Base-by-base conservation (phyloP, 2,329 filamentous ascomycete genomes). In the Cladosporium sp. region DNA sequence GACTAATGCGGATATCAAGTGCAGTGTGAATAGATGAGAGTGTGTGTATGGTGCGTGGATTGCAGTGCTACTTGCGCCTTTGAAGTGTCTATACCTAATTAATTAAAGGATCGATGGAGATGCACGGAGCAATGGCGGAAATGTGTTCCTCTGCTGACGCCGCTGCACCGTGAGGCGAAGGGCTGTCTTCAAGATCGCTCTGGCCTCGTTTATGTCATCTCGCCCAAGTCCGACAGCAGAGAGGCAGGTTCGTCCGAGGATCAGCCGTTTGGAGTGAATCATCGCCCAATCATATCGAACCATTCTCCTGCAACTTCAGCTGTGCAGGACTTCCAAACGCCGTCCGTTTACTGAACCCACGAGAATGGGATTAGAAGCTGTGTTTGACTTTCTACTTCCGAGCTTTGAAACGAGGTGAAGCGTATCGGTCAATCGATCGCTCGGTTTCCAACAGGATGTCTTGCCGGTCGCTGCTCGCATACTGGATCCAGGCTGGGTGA, bases 121-220 rank as follows among this genome's bases (percentile, higher is more conserved):
- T 43, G 51, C 51, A 55, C 51, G 51, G 51, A 55, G 51, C 51
- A 55, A 43, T 55, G 38, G 51, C 51, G 51, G 51, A 40, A 17
- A 55, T 34, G n/a, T 30, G 43, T 47, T 45, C 42, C 42, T 45
- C 42, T 47, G 43, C 43, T 47, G 22, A 28, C 51, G 51, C 36
- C 17, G 37, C 11, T 52, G 36, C 22, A 28, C 11, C 37, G 15
- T 40, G 38, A 40, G 38, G 17, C 17, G 2, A 12, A 39, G 5
- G 15, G 4, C 38, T 12, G 9, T 12, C n/a, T 5, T 14, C 19
- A 9, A 34, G 30, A 34, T 34, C 30, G 30, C 30, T 34, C 30
- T 34, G 9, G 30, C 30, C 30, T 34, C 30, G 30, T 34, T 34
- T 34, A 34, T 34, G 30, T 34, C 30, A 34, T 34, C 42, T 49